phyloP scores from a whole-genome alignment of 208 protist genomes.

The Zelonia costaricensis region DNA sequence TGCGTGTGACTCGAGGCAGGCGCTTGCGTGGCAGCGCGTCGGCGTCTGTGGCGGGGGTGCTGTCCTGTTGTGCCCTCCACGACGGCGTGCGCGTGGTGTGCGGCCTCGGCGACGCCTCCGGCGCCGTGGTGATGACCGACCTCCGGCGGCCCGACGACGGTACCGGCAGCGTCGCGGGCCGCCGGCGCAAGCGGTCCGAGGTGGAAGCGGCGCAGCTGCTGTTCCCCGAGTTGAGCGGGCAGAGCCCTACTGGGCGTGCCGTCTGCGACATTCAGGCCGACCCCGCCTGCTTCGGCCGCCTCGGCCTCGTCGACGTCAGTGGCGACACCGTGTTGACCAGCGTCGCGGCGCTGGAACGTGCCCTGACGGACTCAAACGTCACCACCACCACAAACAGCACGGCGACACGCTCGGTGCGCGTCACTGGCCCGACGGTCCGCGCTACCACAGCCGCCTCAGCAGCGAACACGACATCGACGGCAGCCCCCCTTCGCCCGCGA shows the following conservation, averaged over 20 bases:
- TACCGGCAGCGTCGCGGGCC: neutral
- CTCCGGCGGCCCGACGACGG: constrained; percentile 35
- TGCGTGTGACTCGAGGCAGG: constrained; percentile 16
- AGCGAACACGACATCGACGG: no score
- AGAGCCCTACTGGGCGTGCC: constrained; percentile 37
- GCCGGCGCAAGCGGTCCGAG: constrained; percentile 3
- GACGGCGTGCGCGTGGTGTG: constrained; percentile 66
- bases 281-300: constrained; percentile 21
- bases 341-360: constrained; percentile 38
- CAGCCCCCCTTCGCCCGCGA: no score
- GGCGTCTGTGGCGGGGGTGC: constrained; percentile 35
- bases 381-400: neutral
- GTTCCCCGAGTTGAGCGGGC: constrained; percentile 4
- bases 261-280: constrained; percentile 47
- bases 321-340: constrained; percentile 33
- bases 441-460: neutral
- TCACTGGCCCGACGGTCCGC: neutral
- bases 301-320: constrained; percentile 61
- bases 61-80: constrained; percentile 61
- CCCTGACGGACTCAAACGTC: neutral
- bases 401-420: neutral
- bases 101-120: constrained; percentile 51
- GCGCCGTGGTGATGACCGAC: constrained; percentile 65
- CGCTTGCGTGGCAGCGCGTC: constrained; percentile 6
- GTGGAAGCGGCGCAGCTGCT: constrained; percentile 7